Conservation (phyloP, 768 basidiomycete species). For the Phlegmacium glaucopus region DNA sequence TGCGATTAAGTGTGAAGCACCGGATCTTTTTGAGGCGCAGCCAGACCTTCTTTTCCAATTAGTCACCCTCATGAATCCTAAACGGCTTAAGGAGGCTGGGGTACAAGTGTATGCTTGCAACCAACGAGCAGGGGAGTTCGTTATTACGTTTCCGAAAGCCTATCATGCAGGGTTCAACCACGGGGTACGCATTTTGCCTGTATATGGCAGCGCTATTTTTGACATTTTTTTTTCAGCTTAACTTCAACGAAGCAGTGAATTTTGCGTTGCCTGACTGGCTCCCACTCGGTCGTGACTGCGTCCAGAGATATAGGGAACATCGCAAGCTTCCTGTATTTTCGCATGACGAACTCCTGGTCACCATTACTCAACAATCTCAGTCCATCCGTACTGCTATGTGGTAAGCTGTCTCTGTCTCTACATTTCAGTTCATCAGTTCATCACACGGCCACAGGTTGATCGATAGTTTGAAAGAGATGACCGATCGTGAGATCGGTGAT, state of each 20-base stretch:
- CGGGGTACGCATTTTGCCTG: conserved; percentile 59
- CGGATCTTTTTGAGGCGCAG: conserved; percentile 96
- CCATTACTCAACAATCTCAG: conserved; percentile 94
- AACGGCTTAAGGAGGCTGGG: conserved; percentile 79
- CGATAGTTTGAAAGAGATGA: conserved; percentile 85
- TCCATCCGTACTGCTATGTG: conserved; percentile 92
- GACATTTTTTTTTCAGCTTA: conserved; percentile 56
- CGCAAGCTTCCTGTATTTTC: conserved; percentile 96
- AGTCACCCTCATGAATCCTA: conserved; percentile 96
- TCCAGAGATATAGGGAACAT: conserved; percentile 86
- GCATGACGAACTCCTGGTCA: conserved; percentile 94
- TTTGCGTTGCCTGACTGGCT: conserved; percentile 98
- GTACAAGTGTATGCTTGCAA: conserved; percentile 94
- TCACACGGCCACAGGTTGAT: conserved; percentile 49
- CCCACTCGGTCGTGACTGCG: conserved; percentile 80
- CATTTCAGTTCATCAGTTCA: background rate
- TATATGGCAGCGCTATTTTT: conserved; percentile 6
- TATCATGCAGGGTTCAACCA: conserved; percentile 99
- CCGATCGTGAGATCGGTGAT: conserved; percentile 70
- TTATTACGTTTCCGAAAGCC: conserved; percentile 96
- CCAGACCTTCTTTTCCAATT: conserved; percentile 96
- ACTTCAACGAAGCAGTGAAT: conserved; percentile 99
- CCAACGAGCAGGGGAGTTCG: conserved; percentile 96
- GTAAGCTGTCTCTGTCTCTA: conserved; percentile 40
- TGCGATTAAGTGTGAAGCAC: conserved; percentile 92